A percentile compares a stretch with the other conserved stretches of the same genome.
These are phyloP conservation scores for Hyphopichia burtonii DNA, from an alignment of 1,139 yeast genomes.

Conservation along the genomic window DNA sequence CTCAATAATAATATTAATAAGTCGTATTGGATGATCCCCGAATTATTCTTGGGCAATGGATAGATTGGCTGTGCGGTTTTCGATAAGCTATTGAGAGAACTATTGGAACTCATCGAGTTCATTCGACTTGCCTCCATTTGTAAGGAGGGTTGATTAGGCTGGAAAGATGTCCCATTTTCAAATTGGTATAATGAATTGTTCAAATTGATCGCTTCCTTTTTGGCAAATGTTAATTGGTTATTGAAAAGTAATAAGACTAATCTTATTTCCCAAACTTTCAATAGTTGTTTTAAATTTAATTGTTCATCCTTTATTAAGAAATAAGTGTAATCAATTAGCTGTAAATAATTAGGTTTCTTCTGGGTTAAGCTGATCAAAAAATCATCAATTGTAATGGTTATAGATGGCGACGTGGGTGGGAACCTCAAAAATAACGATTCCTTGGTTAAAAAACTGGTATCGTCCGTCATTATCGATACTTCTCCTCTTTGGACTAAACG, in stretches of 20 bases:
- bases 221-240: constrained; percentile 30
- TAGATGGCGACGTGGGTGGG: constrained; percentile 9
- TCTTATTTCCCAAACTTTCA: constrained; percentile 41
- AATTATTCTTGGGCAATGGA: constrained; percentile 40
- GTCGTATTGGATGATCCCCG: constrained; percentile 22
- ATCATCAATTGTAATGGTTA: constrained; percentile 5
- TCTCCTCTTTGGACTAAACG: neutral
- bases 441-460: constrained; percentile 9
- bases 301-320: constrained; percentile 12
- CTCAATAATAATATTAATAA: constrained; percentile 32
- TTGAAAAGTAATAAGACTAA: constrained; percentile 31
- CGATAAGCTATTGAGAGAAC: constrained; percentile 5
- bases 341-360: constrained; percentile 6
- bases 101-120: constrained; percentile 4
- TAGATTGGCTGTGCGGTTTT: constrained; percentile 17
- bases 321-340: constrained; percentile 16
- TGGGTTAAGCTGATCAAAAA: constrained; percentile 3
- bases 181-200: constrained; percentile 35
- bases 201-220: constrained; percentile 37
- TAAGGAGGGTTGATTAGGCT: constrained; percentile 7
- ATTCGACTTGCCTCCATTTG: constrained; percentile 6
- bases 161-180: constrained; percentile 23
- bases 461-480: neutral
- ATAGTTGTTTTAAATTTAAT: constrained; percentile 9
- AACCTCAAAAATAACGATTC: constrained; percentile 16